These are phyloP conservation scores for Vigna unguiculata DNA, from an alignment of 306 rosid species.

Conservation along the genomic window DNA sequence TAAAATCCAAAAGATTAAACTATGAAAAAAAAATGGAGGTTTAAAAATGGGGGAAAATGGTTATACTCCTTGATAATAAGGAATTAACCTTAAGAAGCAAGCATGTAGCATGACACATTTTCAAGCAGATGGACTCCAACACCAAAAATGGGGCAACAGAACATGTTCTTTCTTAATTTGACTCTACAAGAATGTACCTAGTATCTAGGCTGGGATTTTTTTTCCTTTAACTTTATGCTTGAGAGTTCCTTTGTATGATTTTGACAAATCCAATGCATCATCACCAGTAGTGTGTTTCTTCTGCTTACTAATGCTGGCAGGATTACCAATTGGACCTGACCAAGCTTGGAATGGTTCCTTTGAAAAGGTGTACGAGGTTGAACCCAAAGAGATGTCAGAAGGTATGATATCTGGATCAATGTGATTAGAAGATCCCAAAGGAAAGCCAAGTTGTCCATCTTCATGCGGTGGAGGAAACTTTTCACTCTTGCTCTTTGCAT, in stretches of 20 bases:
- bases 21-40: slow-evolving; percentile 35
- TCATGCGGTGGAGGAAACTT: slow-evolving; percentile 97
- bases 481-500: slow-evolving; percentile 97
- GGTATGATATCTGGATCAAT: slow-evolving; percentile 82
- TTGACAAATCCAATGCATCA: slow-evolving; percentile 60
- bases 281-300: slow-evolving; percentile 66
- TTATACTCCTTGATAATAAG: slow-evolving; percentile 51
- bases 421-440: slow-evolving; percentile 83
- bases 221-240: slow-evolving; percentile 74
- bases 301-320: slow-evolving; percentile 59
- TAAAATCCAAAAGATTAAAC: slow-evolving; percentile 31
- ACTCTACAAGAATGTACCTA: slow-evolving; percentile 41
- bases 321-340: slow-evolving; percentile 85
- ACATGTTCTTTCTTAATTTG: slow-evolving; percentile 35
- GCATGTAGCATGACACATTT: slow-evolving; percentile 35
- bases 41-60: slow-evolving; percentile 29
- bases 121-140: slow-evolving; percentile 39
- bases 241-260: slow-evolving; percentile 41
- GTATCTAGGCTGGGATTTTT: slow-evolving; percentile 52
- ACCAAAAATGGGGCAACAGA: slow-evolving; percentile 35
- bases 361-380: slow-evolving; percentile 68
- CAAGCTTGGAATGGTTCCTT: slow-evolving; percentile 78
- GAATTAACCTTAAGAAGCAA: slow-evolving; percentile 51
- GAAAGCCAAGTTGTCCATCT: slow-evolving; percentile 85
- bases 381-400: slow-evolving; percentile 64